phyloP scores from a whole-genome alignment of 805 yeast species.

The Candida odintsovae region DNA sequence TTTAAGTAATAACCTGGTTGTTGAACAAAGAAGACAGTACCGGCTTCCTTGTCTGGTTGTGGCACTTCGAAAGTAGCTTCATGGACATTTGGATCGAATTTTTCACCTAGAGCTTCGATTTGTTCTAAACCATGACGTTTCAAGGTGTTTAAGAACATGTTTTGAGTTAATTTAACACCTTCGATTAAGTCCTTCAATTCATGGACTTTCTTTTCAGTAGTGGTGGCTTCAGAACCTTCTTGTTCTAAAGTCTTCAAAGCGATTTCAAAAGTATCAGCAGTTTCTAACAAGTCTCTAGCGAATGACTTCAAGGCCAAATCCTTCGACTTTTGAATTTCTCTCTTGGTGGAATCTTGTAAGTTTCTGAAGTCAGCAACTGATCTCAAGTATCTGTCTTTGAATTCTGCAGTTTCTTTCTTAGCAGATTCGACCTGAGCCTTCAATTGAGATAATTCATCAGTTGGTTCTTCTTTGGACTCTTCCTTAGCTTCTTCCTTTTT shows the following conservation, averaged over 20 bases:
- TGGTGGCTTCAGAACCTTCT: constrained; percentile 18
- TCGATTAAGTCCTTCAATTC: constrained; percentile 45
- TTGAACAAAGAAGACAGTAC: constrained; percentile 49
- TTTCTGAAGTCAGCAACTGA: constrained; percentile 27
- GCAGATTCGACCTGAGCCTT: constrained; percentile 17
- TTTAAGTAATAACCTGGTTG: constrained; percentile 47
- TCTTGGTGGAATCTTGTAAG: constrained; percentile 25
- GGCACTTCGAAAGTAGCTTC: constrained; percentile 50
- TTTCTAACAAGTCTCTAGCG: constrained; percentile 24
- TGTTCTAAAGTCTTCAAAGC: constrained; percentile 22
- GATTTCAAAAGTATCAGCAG: constrained; percentile 25
- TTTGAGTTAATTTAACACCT: constrained; percentile 46
- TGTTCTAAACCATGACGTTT: constrained; percentile 42
- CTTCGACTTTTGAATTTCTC: constrained; percentile 25
- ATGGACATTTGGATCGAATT: constrained; percentile 47
- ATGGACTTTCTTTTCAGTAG: constrained; percentile 21
- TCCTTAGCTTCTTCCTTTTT: constrained; percentile 16
- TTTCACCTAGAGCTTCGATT: constrained; percentile 43
- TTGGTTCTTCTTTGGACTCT: constrained; percentile 14
- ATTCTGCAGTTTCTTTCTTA: constrained; percentile 22
- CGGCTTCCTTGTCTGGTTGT: constrained; percentile 49
- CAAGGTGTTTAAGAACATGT: constrained; percentile 43
- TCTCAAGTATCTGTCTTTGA: constrained; percentile 23
- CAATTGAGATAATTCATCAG: constrained; percentile 17
- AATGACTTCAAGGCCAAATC: constrained; percentile 25